These are phyloP conservation scores for Phlegmacium glaucopus DNA, from an alignment of 768 basidiomycete species.

Conservation along the genomic window DNA sequence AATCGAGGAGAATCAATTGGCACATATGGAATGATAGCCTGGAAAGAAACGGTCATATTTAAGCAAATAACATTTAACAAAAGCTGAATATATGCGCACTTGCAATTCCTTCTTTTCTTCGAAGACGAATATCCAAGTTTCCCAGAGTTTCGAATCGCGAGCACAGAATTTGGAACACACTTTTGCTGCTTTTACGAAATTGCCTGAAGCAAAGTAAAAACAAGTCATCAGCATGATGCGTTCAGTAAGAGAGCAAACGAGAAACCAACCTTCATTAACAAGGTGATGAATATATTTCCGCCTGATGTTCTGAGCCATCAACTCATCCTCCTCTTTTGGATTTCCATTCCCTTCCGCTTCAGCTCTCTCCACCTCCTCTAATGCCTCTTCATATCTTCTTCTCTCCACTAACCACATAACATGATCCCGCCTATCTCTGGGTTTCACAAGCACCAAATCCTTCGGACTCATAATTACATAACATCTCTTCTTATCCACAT, in stretches of 20 bases:
- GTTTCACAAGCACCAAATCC: constrained; percentile 84
- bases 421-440: constrained; percentile 86
- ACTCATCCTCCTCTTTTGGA: constrained; percentile 29
- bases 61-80: not conserved
- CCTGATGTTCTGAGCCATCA: constrained; percentile 72
- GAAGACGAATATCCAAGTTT: constrained; percentile 92
- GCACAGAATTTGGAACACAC: constrained; percentile 85
- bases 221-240: not conserved
- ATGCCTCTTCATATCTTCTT: constrained; percentile 83
- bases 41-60: not conserved
- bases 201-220: constrained; percentile 24
- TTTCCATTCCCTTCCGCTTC: constrained; percentile 29
- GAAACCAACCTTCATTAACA: constrained; percentile 64
- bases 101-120: constrained; percentile 77
- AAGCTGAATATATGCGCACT: constrained; percentile 38
- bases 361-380: constrained; percentile 74
- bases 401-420: constrained; percentile 90
- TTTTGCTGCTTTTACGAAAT: constrained; percentile 75
- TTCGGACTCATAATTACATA: constrained; percentile 86
- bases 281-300: constrained; percentile 84
- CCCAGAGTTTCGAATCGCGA: constrained; percentile 82
- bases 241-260: not conserved
- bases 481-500: constrained; percentile 36
- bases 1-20: constrained; percentile 82
- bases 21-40: constrained; percentile 88